Evolutionary conservation across 1,284 basidiomycete genomes (phyloP), one percentile per base, ranked within the genome.

Genomic region (Sphagnurus paluster): DNA sequence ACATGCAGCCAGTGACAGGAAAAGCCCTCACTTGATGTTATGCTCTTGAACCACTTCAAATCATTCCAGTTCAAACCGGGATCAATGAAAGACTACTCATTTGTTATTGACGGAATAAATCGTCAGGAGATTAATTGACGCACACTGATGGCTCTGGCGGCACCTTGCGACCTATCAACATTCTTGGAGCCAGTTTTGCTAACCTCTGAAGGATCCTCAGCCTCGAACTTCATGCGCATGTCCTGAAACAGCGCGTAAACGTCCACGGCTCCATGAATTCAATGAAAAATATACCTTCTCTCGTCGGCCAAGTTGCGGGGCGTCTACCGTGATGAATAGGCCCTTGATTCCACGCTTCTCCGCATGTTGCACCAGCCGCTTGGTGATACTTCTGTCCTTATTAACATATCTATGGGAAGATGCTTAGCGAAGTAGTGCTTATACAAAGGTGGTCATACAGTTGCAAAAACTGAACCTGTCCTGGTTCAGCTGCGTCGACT

Each of bases 201-300:
- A 21, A 86, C 74, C 65, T 85, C 81, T 57, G 88, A 80, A 3
- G 90, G 87, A 51, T 90, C 90, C 34, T 84, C 84, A 6, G 87
- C 93, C 33, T 93, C 93, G 55, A 97, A 97, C 63, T 94, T 96
- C 78, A 90, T 90, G 30, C 95, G 77, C 95, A 98, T 98, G 62
- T 98, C 94, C 83, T 89, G 37, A 2, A 5, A 40, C n/a, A n/a
- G 25, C n/a, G 1, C 13, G 9, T 28, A 6, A 20, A 20, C 14
- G 10, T 39, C 9, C 23, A 17, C 24, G 42, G 20, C 20, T 17
- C 21, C 14, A 5, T 33, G 14, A 17, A 19, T 10, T 26, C 32
- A 19, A 42, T 13, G 32, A 6, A 9, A 29, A 7, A 43, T 39
- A 28, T 41, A 78, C 83, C 74, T 93, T 91, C 66, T 94, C 92